A percentile compares a stretch with the other conserved stretches of the same genome.
Evolutionary conservation across 441 rosid species (phyloP).

Genomic region (Biscutella auriculata): DNA sequence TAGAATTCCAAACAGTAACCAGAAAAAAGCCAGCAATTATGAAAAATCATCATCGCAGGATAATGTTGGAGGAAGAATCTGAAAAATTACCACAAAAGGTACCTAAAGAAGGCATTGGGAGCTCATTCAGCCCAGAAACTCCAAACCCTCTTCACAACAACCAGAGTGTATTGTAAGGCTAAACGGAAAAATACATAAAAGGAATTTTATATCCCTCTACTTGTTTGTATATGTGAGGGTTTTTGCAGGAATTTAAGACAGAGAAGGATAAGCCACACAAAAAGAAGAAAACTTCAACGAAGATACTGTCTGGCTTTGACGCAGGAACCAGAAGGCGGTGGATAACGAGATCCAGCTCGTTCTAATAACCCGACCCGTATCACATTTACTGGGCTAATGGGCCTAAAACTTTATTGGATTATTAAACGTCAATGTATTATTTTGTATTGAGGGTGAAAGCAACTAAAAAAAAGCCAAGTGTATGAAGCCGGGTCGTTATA

Average conservation of each 20-base stretch:
- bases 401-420: background rate
- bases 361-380: conserved; percentile 8
- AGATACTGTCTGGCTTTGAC: conserved; percentile 17
- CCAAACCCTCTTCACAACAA: conserved; percentile 4
- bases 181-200: background rate
- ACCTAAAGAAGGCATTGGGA: conserved; percentile 38
- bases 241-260: conserved; percentile 15
- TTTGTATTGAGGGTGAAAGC: no score
- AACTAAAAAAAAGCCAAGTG: background rate
- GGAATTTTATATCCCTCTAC: background rate
- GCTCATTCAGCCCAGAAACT: conserved; percentile 31
- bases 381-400: background rate
- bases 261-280: conserved; percentile 27
- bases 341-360: conserved; percentile 22
- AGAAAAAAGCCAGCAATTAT: background rate
- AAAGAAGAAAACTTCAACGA: conserved; percentile 10
- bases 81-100: conserved; percentile 8
- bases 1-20: background rate
- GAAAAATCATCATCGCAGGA: background rate
- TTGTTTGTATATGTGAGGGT: conserved; percentile 5
- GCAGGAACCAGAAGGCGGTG: conserved; percentile 13
- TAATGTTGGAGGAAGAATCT: background rate
- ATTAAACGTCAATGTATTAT: no score
- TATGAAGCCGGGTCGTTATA: background rate
- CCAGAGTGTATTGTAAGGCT: conserved; percentile 4